Evolutionary conservation across 495 filamentous ascomycete species (phyloP), one percentile per base, ranked within the genome.

Genomic region (Lasiosphaeris hirsuta): DNA sequence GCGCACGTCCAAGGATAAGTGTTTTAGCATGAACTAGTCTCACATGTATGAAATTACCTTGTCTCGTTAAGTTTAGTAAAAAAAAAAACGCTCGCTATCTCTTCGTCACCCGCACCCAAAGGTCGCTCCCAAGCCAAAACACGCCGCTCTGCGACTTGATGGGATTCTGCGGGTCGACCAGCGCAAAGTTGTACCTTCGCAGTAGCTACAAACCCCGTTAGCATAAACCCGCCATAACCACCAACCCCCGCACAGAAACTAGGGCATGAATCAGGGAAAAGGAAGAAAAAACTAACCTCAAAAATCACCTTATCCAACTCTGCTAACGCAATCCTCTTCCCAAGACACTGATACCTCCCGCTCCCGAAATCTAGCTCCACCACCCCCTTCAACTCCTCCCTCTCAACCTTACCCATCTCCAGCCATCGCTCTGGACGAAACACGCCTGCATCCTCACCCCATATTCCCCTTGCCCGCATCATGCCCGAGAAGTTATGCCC

Each of bases 381-480:
- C 7, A 62, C 62, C 42, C 39, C 69, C 19, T 67, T 64, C 76
- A 78, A 75, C 6, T 30, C 51, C 56, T 57, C 61, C 9, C 69
- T 34, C 39, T 57, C 56, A 15, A 72, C 69, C 3, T 54, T 63
- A 10, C 62, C 60, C 4, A 62, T 61, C 30, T 74, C 71, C n/a
- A 82, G 67, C 80, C 80, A 84, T 53, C 80, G 63, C 56, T 80
- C 79, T 0, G 79, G 81, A 7, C 73, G 65, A 54, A 78, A 84
- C 8, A 65, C 55, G 39, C 72, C 61, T 4, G 65, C 69, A 61
- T 80, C 73, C 40, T 65, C 61, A 0, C 79, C 80, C 53, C 66
- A 82, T 4, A 81, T 57, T 1, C 60, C 60, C 47, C 51, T 33
- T 50, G 53, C 48, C 67, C 65, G 10, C 3, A 70, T 50, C 1